Conservation (phyloP, 257 asterid species). For the Primulina tabacum region DNA sequence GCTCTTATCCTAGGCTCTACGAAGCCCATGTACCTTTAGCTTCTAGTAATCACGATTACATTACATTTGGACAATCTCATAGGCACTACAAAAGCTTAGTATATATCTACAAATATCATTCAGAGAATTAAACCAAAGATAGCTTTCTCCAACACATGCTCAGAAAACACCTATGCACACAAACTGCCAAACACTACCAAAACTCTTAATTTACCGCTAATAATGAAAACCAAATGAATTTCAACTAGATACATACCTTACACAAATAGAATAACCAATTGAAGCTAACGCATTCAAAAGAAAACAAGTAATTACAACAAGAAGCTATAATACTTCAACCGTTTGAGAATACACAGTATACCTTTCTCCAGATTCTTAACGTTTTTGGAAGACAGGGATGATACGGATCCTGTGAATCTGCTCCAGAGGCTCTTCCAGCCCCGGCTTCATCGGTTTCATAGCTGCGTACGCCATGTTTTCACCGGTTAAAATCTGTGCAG, state of each 20-base stretch:
- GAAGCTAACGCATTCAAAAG: neutral
- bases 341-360: neutral
- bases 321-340: neutral
- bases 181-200: neutral
- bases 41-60: neutral
- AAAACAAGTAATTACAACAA: neutral
- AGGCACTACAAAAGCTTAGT: neutral
- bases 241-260: too few relatives aligned
- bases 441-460: slow-evolving; percentile 53
- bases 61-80: neutral
- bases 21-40: neutral
- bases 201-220: neutral
- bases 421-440: slow-evolving; percentile 48
- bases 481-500: neutral
- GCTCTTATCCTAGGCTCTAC: too few relatives aligned
- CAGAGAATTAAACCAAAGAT: neutral
- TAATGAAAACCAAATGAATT: too few relatives aligned
- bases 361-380: slow-evolving; percentile 70
- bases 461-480: slow-evolving; percentile 52
- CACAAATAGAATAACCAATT: neutral
- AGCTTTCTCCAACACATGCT: neutral
- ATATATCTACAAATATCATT: too few relatives aligned
- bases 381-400: slow-evolving; percentile 55
- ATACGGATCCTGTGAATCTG: slow-evolving; percentile 53
- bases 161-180: neutral